Evolutionary conservation across 768 basidiomycete genomes (phyloP).

Genomic region (Kwoniella dendrophila): DNA sequence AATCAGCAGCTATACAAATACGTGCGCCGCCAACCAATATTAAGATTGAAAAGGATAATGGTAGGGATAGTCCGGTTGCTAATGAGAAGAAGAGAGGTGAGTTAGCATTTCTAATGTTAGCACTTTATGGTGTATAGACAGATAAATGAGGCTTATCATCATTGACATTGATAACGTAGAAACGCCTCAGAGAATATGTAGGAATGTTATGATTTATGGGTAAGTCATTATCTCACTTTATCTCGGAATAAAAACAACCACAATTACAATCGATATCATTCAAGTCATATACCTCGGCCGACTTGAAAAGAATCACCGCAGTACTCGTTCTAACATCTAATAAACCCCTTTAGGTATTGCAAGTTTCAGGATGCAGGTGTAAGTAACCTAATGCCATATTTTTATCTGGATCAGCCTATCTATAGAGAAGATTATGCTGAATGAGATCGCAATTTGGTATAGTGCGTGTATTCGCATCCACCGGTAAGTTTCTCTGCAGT

Average conservation of each 20-base stretch:
- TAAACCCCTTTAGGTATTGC: conserved; percentile 51
- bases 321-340: too few species aligned
- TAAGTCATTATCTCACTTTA: conserved; percentile 56
- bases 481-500: conserved; percentile 28
- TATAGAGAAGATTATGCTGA: not conserved
- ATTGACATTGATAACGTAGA: too few species aligned
- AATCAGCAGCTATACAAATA: conserved; percentile 49
- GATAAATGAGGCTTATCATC: too few species aligned
- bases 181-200: conserved; percentile 70
- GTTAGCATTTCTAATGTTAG: conserved; percentile 6
- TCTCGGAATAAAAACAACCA: not conserved
- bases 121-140: too few species aligned
- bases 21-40: conserved; percentile 29
- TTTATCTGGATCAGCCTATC: too few species aligned
- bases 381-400: conserved; percentile 6
- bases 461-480: conserved; percentile 52
- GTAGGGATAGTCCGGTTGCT: conserved; percentile 1
- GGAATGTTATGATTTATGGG: conserved; percentile 91
- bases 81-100: conserved; percentile 24
- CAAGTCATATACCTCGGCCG: conserved; percentile 4
- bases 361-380: conserved; percentile 52
- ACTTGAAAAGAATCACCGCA: too few species aligned
- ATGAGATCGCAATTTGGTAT: not conserved
- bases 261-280: too few species aligned
- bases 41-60: conserved; percentile 2